Conservation (phyloP, 441 rosid species). For the Brassica hybrid region DNA sequence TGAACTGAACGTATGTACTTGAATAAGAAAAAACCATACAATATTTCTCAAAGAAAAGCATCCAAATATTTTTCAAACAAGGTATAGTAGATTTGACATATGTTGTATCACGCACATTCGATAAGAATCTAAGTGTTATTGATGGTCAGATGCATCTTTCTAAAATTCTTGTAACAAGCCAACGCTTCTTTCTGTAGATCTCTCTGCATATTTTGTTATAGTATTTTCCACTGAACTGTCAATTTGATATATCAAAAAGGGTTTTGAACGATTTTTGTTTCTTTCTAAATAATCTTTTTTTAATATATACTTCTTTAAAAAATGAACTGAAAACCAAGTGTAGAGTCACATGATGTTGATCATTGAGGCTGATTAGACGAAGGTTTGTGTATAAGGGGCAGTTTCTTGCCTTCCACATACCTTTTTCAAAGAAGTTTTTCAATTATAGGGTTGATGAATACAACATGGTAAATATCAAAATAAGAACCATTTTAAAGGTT, state of each 20-base stretch:
- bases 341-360: background rate
- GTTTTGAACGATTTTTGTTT: background rate
- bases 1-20: background rate
- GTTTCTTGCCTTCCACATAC: background rate
- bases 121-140: conserved; percentile 22
- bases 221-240: background rate
- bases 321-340: background rate
- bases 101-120: conserved; percentile 12
- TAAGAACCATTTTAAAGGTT: background rate
- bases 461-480: background rate
- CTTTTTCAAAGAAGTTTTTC: background rate
- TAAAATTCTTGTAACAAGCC: background rate
- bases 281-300: background rate
- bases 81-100: conserved; percentile 18
- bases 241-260: conserved; percentile 12
- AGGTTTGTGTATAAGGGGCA: background rate
- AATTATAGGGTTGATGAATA: background rate
- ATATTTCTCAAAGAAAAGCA: background rate
- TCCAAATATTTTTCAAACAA: no score
- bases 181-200: conserved; percentile 5
- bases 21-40: background rate
- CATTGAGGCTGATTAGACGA: background rate
- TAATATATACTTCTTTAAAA: no score
- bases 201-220: background rate
- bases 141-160: conserved; percentile 21